Percentiles rank a stretch among this genome's conserved stretches.
Evolutionary conservation across 495 filamentous ascomycete genomes (phyloP).

Genomic region (Pyronema omphalodes): DNA sequence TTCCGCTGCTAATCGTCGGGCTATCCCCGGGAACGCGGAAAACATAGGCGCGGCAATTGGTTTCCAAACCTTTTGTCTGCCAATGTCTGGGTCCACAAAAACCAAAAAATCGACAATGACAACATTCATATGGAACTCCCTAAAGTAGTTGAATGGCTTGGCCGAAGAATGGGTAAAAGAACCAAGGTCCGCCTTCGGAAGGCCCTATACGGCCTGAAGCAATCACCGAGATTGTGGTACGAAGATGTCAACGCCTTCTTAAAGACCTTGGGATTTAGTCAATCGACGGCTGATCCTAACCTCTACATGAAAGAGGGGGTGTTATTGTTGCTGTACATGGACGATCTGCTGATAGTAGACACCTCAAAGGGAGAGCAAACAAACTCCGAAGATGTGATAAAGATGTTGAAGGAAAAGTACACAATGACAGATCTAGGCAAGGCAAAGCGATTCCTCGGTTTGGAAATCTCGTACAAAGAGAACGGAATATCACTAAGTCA

Average conservation of each 20-base stretch:
- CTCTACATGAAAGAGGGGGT: neutral
- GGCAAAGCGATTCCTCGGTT: neutral
- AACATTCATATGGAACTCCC: constrained; percentile 3
- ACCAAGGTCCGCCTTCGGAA: neutral
- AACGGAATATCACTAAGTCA: neutral
- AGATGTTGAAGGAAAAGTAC: neutral
- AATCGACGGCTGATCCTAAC: neutral
- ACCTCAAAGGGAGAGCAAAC: neutral
- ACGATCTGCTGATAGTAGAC: neutral
- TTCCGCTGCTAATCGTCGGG: no score
- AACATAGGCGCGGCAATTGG: no score
- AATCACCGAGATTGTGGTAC: constrained; percentile 6
- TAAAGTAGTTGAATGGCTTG: neutral
- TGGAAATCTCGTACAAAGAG: neutral
- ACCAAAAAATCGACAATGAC: neutral
- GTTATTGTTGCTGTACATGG: neutral
- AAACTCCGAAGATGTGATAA: neutral
- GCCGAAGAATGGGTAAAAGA: neutral
- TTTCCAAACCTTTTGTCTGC: no score
- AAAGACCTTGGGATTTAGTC: neutral
- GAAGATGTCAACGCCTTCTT: constrained; percentile 1
- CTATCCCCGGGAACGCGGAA: no score
- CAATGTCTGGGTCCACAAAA: no score
- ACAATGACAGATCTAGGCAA: constrained; percentile 3
- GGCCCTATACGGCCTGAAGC: constrained; percentile 3